Base-by-base conservation (phyloP, 768 basidiomycete species). In the Lentinula boryana region DNA sequence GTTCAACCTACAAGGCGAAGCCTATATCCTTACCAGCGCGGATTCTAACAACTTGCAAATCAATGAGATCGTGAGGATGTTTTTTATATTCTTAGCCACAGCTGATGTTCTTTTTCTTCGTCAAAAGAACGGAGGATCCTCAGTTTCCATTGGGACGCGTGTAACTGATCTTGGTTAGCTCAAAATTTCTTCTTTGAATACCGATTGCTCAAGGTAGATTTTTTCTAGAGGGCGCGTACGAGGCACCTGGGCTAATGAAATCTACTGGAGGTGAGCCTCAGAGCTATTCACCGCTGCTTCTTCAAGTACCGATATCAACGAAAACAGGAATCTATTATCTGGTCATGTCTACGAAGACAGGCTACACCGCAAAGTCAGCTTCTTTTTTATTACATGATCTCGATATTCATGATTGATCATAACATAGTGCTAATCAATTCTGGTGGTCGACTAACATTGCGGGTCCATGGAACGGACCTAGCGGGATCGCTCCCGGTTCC, bases 331-430 rank as follows among this genome's bases (percentile, higher is more conserved):
- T 56, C 5, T 69, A 71, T 44, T 70, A 71, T 53, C 65, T 69
- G 43, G 56, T 70, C 62, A 70, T 70, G 69, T 69, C 66, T 5
- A 65, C 70, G 57, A 70, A 71, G 55, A 71, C 69, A 9, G 68
- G 69, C 4, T 70, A 70, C 56, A 63, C 67, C 33, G 68, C 68
- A 7, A 71, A 71, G 50, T 68, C 68, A 48, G 68, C 68, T 12
- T 64, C 67, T 10, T 63, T 8, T 71, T 68, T 49, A 68, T 66
- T 18, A 64, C 67, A 12, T 64, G 65, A 68, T 16, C 50, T 38
- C 36, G 67, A 21, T 68, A 66, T 3, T 66, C 68, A 12, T 68
- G 68, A 65, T 68, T 51, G 58, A 65, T 32, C 66, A 69, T 38
- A 67, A 61, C 68, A 65, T 59, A 66, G 68, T 23, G 67, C 68